Percentiles rank a stretch among this genome's conserved stretches.
Conservation (phyloP, 768 basidiomycete genomes). For the Ramaria sp. region DNA sequence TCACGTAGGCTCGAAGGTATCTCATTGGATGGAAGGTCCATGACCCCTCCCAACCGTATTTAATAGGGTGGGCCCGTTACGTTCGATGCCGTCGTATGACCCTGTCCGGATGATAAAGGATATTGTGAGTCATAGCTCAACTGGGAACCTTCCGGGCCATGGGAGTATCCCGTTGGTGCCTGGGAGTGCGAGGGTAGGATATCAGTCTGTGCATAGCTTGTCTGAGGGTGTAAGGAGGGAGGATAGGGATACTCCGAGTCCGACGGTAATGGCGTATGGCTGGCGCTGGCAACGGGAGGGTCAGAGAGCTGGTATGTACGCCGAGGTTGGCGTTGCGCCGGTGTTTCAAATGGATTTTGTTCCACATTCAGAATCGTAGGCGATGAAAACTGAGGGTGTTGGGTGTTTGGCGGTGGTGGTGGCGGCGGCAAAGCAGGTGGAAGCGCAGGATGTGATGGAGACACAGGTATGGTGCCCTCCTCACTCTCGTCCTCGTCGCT, state of each 20-base stretch:
- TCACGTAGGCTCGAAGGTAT: no score
- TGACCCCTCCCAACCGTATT: no score
- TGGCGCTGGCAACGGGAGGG: neutral
- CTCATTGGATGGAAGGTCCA: no score
- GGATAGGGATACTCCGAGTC: neutral
- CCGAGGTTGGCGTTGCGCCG: neutral
- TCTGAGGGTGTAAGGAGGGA: neutral
- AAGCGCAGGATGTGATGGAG: neutral
- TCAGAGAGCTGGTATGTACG: neutral
- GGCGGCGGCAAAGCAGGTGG: neutral
- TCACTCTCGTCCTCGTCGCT: neutral
- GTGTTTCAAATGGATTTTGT: neutral
- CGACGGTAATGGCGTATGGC: constrained; percentile 2
- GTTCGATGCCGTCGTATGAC: no score
- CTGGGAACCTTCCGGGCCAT: neutral
- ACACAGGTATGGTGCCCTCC: neutral
- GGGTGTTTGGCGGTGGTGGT: neutral
- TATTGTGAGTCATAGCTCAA: neutral
- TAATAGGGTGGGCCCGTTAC: no score
- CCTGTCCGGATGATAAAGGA: no score
- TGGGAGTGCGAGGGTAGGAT: neutral
- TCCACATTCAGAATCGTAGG: neutral
- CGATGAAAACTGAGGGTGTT: neutral
- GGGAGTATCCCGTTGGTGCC: neutral
- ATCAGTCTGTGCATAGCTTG: neutral